These are phyloP conservation scores for Crithidia acanthocephali DNA, from an alignment of 208 protist genomes.

Conservation along the genomic window DNA sequence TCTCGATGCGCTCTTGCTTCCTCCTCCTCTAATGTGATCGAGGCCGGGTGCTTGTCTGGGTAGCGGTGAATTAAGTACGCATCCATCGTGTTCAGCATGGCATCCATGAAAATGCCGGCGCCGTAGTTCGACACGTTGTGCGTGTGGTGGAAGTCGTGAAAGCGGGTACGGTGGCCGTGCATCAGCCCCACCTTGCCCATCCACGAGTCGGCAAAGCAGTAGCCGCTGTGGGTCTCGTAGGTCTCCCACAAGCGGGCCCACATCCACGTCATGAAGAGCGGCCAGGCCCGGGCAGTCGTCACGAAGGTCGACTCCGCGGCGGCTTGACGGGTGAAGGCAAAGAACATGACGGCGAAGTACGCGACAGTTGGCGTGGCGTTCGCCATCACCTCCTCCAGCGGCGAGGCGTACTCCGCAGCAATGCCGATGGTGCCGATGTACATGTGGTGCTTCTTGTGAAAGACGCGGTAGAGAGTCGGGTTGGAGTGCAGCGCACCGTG, in stretches of 20 bases:
- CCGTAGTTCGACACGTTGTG: slow-evolving; percentile 71
- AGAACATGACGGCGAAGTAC: slow-evolving; percentile 51
- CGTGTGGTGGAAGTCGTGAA: slow-evolving; percentile 80
- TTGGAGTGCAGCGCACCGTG: slow-evolving; percentile 51
- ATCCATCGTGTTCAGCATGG: slow-evolving; percentile 58
- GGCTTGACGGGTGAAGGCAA: slow-evolving; percentile 32
- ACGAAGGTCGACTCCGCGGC: slow-evolving; percentile 22
- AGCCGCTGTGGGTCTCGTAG: slow-evolving; percentile 67
- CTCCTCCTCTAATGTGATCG: slow-evolving; percentile 18
- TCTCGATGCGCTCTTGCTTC: slow-evolving; percentile 11
- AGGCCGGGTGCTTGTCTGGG: slow-evolving; percentile 19
- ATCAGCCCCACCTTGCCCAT: slow-evolving; percentile 49
- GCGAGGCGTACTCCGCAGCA: slow-evolving; percentile 61
- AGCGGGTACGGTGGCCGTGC: slow-evolving; percentile 54
- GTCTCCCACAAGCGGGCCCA: slow-evolving; percentile 59
- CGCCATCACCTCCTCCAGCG: slow-evolving; percentile 49
- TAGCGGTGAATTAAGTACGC: slow-evolving; percentile 42
- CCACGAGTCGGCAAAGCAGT: slow-evolving; percentile 60
- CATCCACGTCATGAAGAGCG: slow-evolving; percentile 54
- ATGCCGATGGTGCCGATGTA: slow-evolving; percentile 70
- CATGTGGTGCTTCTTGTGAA: slow-evolving; percentile 77
- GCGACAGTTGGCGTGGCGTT: slow-evolving; percentile 47
- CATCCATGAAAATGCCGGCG: slow-evolving; percentile 49
- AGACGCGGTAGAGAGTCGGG: slow-evolving; percentile 43
- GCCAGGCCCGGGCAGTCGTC: slow-evolving; percentile 41